Evolutionary conservation across 768 basidiomycete species (phyloP), one percentile per base, ranked within the genome.

Genomic region (Calocybe gangraenosa): DNA sequence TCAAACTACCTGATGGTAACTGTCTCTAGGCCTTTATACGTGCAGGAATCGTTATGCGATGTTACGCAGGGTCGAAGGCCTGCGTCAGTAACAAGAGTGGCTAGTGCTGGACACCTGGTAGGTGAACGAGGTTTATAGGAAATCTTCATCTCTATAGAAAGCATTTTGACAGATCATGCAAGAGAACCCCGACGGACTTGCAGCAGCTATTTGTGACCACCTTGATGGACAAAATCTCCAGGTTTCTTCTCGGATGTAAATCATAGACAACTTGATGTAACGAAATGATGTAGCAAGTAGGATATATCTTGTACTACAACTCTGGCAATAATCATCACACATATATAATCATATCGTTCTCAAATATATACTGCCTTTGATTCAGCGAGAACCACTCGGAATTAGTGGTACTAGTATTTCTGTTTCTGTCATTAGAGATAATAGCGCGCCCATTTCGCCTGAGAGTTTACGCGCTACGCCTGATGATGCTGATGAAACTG

Each of bases 51-150:
- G n/a, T 40, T 65, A 9, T 37, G 33, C 10, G 57, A 62, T 28
- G 38, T 47, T 21, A 46, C 47, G 0, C 47, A 58, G 40, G 60
- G 60, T 9, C 53, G 59, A 7, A 49, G 19, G 11, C 58, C 58
- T 20, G 58, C 58, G 3, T 65, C 65, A 21, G 54, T 61, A 19
- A 59, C 52, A 15, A 52, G 38, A 20, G 45, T 65, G 5, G 37
- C 49, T 5, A 53, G 51, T 11, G 53, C 55, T 32, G 65, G 65
- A 7, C 65, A 67, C 50, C 37, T 61, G 51, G 65, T 64, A 21
- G 40, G 61, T 30, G 34, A 38, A 31, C 17, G 3, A 33, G 1
- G 35, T 34, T 35, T 28, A 31, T 11, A 46, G 17, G 1, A 6
- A 39, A 25, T 13, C 17, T 10, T 11, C 9, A 21, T 2, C n/a